A percentile compares a stretch with the other conserved stretches of the same genome.
Evolutionary conservation across 768 basidiomycete genomes (phyloP).

Genomic region (Tricholoma sp.): DNA sequence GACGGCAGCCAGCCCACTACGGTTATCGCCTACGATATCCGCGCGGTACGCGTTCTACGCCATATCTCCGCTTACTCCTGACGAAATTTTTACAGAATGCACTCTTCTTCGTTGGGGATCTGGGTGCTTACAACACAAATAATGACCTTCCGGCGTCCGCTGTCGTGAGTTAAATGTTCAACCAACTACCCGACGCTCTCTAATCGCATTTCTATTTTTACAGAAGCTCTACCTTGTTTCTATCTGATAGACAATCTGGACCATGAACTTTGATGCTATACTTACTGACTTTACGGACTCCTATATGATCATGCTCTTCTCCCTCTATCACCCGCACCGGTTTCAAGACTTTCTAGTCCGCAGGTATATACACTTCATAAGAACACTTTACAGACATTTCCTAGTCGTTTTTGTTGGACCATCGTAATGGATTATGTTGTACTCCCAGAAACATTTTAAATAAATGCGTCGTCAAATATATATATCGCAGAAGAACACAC

Average conservation of each 20-base stretch:
- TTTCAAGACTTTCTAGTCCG: not conserved
- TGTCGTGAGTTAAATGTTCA: conserved; percentile 25
- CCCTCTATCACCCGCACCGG: not conserved
- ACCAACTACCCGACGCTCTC: not conserved
- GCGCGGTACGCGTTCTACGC: conserved; percentile 16
- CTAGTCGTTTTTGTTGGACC: not conserved
- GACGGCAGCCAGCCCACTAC: conserved; percentile 35
- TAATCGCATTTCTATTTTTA: not conserved
- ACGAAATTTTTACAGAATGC: conserved; percentile 20
- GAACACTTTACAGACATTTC: not conserved
- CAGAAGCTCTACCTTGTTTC: conserved; percentile 15
- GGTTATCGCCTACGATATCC: conserved; percentile 33
- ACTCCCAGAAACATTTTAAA: not conserved
- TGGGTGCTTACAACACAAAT: conserved; percentile 32
- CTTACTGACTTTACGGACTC: not conserved
- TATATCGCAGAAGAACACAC: not conserved
- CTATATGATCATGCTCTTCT: not conserved
- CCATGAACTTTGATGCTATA: not conserved
- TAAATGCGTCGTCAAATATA: not conserved
- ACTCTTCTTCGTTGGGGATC: conserved; percentile 40
- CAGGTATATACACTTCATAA: no score
- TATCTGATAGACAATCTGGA: not conserved
- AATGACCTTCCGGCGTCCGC: conserved; percentile 24
- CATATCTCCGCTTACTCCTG: not conserved
- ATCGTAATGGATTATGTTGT: not conserved